Percentiles rank a stretch among this genome's conserved stretches.
phyloP scores from a whole-genome alignment of 345 rosid genomes.

The Ceriops zippeliana region DNA sequence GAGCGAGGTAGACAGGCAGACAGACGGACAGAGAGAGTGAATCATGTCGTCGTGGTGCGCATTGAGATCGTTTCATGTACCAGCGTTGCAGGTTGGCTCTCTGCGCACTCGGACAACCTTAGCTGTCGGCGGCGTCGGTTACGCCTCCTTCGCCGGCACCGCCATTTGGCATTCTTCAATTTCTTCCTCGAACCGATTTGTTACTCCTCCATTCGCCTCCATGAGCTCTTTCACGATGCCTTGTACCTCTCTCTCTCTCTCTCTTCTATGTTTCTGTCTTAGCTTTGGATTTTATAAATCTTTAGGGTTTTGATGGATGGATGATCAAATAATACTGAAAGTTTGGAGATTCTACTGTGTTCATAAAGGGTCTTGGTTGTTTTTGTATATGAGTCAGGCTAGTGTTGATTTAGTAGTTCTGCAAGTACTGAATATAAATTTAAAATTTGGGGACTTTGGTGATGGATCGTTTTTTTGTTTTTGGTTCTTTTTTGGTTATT shows the following conservation, averaged over 20 bases:
- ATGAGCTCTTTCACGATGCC: conserved; percentile 32
- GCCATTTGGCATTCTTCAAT: conserved; percentile 24
- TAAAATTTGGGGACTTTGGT: too few relatives aligned
- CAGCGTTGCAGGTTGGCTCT: conserved; percentile 27
- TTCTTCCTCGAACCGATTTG: conserved; percentile 20
- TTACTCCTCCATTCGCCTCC: conserved; percentile 41
- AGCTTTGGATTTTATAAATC: not conserved
- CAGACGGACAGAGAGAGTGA: not conserved
- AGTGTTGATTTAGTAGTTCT: not conserved
- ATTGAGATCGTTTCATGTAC: conserved; percentile 31
- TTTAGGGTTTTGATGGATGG: not conserved
- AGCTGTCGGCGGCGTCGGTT: conserved; percentile 34
- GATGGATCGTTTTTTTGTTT: too few relatives aligned
- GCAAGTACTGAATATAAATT: not conserved
- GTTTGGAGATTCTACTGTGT: not conserved
- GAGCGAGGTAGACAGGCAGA: not conserved
- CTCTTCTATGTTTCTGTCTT: not conserved
- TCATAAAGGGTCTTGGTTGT: not conserved
- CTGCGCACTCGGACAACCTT: conserved; percentile 25
- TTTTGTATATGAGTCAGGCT: not conserved
- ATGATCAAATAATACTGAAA: not conserved
- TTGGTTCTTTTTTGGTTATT: too few relatives aligned
- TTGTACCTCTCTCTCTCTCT: conserved; percentile 26
- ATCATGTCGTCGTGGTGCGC: conserved; percentile 42
- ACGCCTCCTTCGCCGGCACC: conserved; percentile 35